Base-by-base conservation (phyloP, 805 yeast species). In the Debaryomyces hansenii region DNA sequence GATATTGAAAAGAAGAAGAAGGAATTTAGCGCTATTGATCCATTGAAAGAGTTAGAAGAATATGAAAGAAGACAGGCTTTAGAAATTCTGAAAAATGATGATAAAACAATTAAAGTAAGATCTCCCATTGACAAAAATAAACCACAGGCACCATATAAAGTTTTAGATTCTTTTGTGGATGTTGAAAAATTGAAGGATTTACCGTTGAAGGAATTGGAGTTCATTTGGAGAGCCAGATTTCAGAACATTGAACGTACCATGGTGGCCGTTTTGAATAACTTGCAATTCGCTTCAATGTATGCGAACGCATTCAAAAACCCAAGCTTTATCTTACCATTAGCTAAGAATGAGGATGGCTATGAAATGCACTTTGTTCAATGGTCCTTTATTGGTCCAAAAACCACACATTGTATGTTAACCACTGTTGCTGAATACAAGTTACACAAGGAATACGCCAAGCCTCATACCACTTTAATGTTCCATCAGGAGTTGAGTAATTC, bases 311-410 rank as follows among this genome's bases (percentile, higher is more conserved):
- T 83, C 58, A 74, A 72, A 49, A 82, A 85, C 60, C 96, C 97
- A 18, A 77, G 82, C 29, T 94, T 94, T 66, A 85, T 94, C n/a
- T 74, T 94, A 20, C 99, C 99, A 0, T 69, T 94, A 45, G 96
- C 97, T 4, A 81, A 84, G 55, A 48, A 51, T 20, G 59, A 53
- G 10, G 70, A 69, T 20, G 84, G 83, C 48, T 69, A 74, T 58
- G 99, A 94, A 67, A 77, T 94, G 69, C 97, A 94, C 61, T 90
- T 86, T 63, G 82, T 91, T 18, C 98, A 94, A 69, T 94, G 99
- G 99, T 76, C 82, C 15, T 88, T 90, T 63, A 91, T 86, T 11
- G 96, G 92, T 0, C 84, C 87, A 12, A 57, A 82, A 36, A 91
- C 97, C 2, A 75, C 88, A 1, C 97, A 94, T 68, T 89, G 96